phyloP scores from a whole-genome alignment of 2,329 filamentous ascomycete genomes.

The Rhexocercosporidium sp. region DNA sequence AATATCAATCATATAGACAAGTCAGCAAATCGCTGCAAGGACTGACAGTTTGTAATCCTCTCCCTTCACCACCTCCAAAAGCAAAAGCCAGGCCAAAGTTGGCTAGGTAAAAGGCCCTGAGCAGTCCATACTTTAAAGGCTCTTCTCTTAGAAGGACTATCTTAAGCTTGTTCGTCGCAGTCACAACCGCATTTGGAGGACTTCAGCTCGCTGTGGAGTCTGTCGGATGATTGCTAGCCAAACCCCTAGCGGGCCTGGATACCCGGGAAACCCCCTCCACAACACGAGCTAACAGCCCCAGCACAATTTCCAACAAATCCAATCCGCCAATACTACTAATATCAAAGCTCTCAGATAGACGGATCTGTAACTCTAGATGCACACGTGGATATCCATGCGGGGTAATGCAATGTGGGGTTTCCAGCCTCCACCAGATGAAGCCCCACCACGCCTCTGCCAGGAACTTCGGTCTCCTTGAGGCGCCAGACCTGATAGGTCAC shows the following conservation, averaged over 20 bases:
- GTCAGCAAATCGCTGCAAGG: too few relatives aligned
- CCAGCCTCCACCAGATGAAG: neutral
- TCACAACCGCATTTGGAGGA: too few relatives aligned
- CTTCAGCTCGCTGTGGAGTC: too few relatives aligned
- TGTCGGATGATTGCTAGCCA: neutral
- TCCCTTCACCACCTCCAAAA: too few relatives aligned
- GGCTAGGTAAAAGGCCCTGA: too few relatives aligned
- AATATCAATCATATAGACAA: too few relatives aligned
- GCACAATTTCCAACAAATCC: neutral
- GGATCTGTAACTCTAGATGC: neutral
- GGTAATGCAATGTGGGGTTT: constrained; percentile 8
- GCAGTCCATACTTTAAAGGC: too few relatives aligned
- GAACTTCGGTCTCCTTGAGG: neutral
- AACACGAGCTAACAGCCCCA: neutral
- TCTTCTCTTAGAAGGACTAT: too few relatives aligned
- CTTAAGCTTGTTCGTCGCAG: too few relatives aligned
- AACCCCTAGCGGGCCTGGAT: too few relatives aligned
- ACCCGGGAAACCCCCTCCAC: neutral
- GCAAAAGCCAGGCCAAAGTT: too few relatives aligned
- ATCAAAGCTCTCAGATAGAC: neutral
- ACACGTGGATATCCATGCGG: neutral
- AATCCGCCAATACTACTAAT: neutral
- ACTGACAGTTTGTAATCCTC: too few relatives aligned
- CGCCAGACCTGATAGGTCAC: constrained; percentile 2
- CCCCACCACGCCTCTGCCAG: neutral